A percentile compares a stretch with the other conserved stretches of the same genome.
These are phyloP conservation scores for Neoboletus magnificus DNA, from an alignment of 768 basidiomycete species.

Conservation along the genomic window DNA sequence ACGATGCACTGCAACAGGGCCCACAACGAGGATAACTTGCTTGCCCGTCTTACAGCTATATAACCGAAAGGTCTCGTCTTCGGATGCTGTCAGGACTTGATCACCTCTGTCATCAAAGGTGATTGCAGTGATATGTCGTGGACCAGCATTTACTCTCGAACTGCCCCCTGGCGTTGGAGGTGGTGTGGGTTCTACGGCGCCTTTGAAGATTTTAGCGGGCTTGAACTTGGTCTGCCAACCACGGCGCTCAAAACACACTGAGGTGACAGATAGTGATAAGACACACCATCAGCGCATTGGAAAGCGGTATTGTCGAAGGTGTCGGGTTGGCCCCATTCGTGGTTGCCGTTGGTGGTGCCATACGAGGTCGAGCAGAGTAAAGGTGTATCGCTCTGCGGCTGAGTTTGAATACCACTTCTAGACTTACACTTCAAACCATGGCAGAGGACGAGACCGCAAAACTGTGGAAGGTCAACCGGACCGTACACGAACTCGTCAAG, in stretches of 20 bases:
- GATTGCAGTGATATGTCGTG: constrained; percentile 81
- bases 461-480: constrained; percentile 94
- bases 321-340: constrained; percentile 31
- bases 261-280: neutral
- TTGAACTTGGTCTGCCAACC: constrained; percentile 64
- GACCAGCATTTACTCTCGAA: constrained; percentile 38
- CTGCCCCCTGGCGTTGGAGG: constrained; percentile 43
- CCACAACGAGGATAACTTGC: constrained; percentile 55
- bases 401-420: constrained; percentile 54
- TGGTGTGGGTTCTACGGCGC: constrained; percentile 61
- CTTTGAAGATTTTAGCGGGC: constrained; percentile 86
- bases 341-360: constrained; percentile 42
- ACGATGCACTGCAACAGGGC: constrained; percentile 17
- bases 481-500: constrained; percentile 92
- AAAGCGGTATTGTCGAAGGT: constrained; percentile 40
- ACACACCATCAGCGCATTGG: constrained; percentile 50
- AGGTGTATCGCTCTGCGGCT: constrained; percentile 32
- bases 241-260: neutral
- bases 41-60: constrained; percentile 91
- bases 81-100: constrained; percentile 77
- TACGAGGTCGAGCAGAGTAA: constrained; percentile 21
- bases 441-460: constrained; percentile 80
- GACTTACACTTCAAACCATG: constrained; percentile 44
- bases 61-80: constrained; percentile 89
- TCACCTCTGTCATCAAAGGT: constrained; percentile 91